Evolutionary conservation across 192 early-diverging fungal genomes (phyloP).

Genomic region (Rhizophagus clarus): DNA sequence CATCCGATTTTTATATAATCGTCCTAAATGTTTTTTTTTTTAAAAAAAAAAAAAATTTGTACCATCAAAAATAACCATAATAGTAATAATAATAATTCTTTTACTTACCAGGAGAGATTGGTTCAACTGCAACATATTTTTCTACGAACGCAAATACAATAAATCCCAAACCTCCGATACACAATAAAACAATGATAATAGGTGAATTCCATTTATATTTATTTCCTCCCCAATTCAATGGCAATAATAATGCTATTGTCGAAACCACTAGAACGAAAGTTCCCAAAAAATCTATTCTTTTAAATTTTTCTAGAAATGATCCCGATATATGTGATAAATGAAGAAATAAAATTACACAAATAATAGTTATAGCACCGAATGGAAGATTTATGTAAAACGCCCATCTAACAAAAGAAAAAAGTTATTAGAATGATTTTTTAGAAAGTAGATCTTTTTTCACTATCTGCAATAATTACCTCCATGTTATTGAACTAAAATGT

Average conservation of each 20-base stretch:
- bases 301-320: conserved; percentile 52
- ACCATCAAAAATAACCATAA: too few species aligned
- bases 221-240: conserved; percentile 75
- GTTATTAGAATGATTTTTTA: conserved; percentile 2
- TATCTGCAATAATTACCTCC: conserved; percentile 31
- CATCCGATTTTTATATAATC: conserved; percentile 57
- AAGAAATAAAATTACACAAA: conserved; percentile 51
- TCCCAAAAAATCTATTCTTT: conserved; percentile 66
- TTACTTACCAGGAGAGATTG: conserved; percentile 61
- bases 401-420: conserved; percentile 45
- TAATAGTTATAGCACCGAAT: conserved; percentile 52
- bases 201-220: conserved; percentile 67
- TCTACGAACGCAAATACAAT: conserved; percentile 65
- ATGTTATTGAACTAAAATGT: background rate
- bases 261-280: conserved; percentile 56
- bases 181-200: conserved; percentile 58
- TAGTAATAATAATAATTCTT: too few species aligned
- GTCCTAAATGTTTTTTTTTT: background rate
- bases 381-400: conserved; percentile 62
- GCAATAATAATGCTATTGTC: conserved; percentile 62
- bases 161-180: conserved; percentile 52
- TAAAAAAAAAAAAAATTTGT: conserved; percentile 33
- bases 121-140: conserved; percentile 61
- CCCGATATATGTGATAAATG: conserved; percentile 55
- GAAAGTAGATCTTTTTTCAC: background rate